phyloP scores from a whole-genome alignment of 106 monocot species.

The Dioscorea alata region DNA sequence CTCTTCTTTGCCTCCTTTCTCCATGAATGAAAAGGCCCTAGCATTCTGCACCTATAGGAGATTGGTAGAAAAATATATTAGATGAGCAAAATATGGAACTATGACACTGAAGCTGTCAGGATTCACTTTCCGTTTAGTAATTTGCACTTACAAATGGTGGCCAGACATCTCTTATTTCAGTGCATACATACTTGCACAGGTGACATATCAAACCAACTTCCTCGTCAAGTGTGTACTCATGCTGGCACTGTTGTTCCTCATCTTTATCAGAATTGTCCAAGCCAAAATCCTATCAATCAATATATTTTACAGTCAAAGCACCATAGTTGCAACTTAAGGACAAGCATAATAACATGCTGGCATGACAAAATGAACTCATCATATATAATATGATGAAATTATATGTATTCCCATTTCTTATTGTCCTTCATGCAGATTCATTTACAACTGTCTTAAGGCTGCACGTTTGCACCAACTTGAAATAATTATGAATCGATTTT shows the following conservation, averaged over 20 bases:
- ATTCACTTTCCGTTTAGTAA: not conserved
- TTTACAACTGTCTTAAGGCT: no score
- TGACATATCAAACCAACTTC: constrained; percentile 54
- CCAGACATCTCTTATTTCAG: constrained; percentile 49
- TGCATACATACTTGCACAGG: constrained; percentile 46
- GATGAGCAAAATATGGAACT: not conserved
- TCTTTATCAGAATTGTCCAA: constrained; percentile 13
- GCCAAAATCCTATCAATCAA: constrained; percentile 20
- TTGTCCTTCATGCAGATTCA: no score
- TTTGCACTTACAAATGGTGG: constrained; percentile 52
- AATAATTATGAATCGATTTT: no score
- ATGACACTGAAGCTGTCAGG: not conserved
- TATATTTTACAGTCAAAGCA: not conserved
- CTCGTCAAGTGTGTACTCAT: constrained; percentile 56
- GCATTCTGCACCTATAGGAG: constrained; percentile 23
- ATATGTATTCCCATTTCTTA: no score
- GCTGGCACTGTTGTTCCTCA: constrained; percentile 37
- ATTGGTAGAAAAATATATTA: not conserved
- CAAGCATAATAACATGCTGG: no score
- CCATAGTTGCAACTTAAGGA: no score
- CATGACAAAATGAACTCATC: no score
- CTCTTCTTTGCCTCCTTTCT: not conserved
- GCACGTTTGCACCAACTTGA: no score
- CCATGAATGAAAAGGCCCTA: constrained; percentile 10
- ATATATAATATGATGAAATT: no score